Conservation (phyloP, 2,329 filamentous ascomycete species). For the Triangularia setosa region DNA sequence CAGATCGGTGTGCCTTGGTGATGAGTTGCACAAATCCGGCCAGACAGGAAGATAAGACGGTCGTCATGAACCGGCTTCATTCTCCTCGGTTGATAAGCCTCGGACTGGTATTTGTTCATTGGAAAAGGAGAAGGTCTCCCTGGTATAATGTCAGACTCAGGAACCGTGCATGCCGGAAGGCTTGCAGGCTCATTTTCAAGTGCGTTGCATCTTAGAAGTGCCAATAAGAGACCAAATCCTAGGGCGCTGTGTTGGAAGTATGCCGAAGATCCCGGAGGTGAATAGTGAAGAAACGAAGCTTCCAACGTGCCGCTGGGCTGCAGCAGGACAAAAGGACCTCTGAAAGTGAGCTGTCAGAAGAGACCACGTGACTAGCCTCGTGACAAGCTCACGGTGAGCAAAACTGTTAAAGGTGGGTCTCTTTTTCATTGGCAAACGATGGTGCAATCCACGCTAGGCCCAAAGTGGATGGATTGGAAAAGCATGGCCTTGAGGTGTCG, state of each 20-base stretch:
- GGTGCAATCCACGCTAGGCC: constrained; percentile 29
- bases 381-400: neutral
- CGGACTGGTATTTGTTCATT: neutral
- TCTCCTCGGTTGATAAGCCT: neutral
- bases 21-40: neutral
- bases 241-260: neutral
- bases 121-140: neutral
- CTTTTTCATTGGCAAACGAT: constrained; percentile 22
- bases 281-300: neutral
- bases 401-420: neutral
- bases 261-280: neutral
- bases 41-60: neutral
- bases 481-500: constrained; percentile 12
- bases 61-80: neutral
- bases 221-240: neutral
- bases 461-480: constrained; percentile 16
- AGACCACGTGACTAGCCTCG: constrained; percentile 1
- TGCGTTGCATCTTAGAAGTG: neutral
- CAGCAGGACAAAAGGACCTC: too few relatives aligned
- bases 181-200: neutral
- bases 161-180: neutral
- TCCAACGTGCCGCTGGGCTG: too few relatives aligned
- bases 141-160: neutral
- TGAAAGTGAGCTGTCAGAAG: neutral
- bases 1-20: neutral